Conservation (phyloP, 331 rosid species). For the Spiraea crenata region DNA sequence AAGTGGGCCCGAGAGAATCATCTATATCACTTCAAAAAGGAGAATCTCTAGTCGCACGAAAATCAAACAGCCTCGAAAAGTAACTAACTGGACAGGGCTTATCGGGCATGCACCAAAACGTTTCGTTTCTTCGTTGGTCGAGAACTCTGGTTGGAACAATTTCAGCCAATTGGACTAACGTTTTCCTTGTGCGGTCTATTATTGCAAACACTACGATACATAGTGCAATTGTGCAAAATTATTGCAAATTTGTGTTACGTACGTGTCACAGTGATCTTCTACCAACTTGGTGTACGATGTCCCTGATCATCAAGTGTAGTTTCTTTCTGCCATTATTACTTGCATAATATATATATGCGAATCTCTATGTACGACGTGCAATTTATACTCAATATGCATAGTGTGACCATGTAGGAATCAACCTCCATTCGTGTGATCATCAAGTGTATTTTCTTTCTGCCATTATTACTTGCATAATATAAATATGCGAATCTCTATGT, state of each 20-base stretch:
- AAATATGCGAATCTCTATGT: too few relatives aligned
- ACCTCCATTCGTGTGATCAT: too few relatives aligned
- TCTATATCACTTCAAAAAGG: conserved; percentile 37
- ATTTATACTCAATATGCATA: too few relatives aligned
- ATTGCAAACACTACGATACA: neutral
- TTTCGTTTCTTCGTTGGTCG: conserved; percentile 36
- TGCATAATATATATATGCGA: too few relatives aligned
- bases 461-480: too few relatives aligned
- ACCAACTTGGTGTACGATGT: conserved; percentile 20
- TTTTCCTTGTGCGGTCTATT: neutral
- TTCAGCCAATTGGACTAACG: conserved; percentile 25
- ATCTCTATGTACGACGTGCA: too few relatives aligned
- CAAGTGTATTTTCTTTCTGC: too few relatives aligned
- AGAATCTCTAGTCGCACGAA: conserved; percentile 11
- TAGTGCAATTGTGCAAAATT: too few relatives aligned
- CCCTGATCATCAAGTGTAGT: too few relatives aligned
- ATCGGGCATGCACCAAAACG: neutral
- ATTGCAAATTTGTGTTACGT: neutral
- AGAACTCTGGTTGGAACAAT: conserved; percentile 10
- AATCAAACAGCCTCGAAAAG: conserved; percentile 26
- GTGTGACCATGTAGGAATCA: too few relatives aligned
- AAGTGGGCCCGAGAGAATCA: conserved; percentile 52
- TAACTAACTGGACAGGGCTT: conserved; percentile 21
- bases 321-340: too few relatives aligned
- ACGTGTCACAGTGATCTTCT: conserved; percentile 14